phyloP scores from a whole-genome alignment of 208 protist genomes.

The Tritrichomonas musculus region DNA sequence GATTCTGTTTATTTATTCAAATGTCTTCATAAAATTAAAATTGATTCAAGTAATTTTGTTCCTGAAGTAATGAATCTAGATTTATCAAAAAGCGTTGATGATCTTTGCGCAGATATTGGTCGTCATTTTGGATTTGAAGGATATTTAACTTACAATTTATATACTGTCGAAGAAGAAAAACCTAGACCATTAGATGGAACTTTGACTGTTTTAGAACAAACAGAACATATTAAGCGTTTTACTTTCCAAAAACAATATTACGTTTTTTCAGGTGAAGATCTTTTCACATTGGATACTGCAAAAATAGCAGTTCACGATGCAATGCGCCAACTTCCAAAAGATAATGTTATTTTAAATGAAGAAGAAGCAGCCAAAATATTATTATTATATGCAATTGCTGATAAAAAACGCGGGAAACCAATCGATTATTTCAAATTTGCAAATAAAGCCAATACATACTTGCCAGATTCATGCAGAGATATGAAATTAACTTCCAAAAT shows the following conservation, averaged over 20 bases:
- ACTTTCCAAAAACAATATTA: neutral
- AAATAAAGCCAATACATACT: too few species aligned
- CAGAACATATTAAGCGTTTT: neutral
- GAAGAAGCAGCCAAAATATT: too few species aligned
- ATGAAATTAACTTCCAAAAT: too few species aligned
- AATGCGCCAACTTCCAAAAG: neutral
- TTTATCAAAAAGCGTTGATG: neutral
- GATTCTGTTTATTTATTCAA: neutral
- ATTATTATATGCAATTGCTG: too few species aligned
- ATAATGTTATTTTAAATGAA: too few species aligned
- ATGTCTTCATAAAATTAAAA: neutral
- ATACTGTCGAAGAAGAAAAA: neutral
- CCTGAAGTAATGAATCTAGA: neutral
- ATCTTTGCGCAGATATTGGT: neutral
- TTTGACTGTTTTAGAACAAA: neutral
- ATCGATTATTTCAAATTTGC: too few species aligned
- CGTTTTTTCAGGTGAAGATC: neutral
- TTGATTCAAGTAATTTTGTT: neutral
- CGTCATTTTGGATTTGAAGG: neutral
- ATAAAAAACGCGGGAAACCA: too few species aligned
- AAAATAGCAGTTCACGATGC: conserved; percentile 22
- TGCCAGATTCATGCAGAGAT: too few species aligned
- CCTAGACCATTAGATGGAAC: neutral
- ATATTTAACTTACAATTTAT: neutral
- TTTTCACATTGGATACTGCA: neutral